Conservation (phyloP, 2,329 filamentous ascomycete species). For the Venturia pyrina region DNA sequence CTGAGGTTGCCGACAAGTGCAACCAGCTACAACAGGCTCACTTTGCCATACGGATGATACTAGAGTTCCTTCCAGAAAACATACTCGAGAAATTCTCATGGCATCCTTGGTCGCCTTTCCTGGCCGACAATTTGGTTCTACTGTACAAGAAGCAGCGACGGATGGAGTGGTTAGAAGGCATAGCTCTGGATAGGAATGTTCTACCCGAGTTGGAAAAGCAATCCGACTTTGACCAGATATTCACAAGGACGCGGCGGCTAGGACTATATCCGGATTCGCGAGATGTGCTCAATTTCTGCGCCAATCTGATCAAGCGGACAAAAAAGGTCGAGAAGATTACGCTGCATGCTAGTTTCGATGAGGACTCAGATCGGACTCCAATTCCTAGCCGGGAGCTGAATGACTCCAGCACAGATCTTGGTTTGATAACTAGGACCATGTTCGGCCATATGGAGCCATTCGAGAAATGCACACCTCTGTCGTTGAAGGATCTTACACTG, state of each 20-base stretch:
- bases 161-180: slow-evolving; percentile 39
- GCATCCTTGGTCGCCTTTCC: slow-evolving; percentile 40
- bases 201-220: slow-evolving; percentile 33
- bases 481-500: slow-evolving; percentile 33
- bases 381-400: slow-evolving; percentile 33
- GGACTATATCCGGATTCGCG: slow-evolving; percentile 38
- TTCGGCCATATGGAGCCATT: slow-evolving; percentile 39
- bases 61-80: slow-evolving; percentile 39
- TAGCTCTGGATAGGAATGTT: slow-evolving; percentile 33
- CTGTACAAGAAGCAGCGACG: slow-evolving; percentile 39
- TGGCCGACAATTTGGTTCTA: slow-evolving; percentile 36
- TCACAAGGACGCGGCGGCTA: slow-evolving; percentile 33
- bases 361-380: slow-evolving; percentile 21
- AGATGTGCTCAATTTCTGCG: slow-evolving; percentile 34
- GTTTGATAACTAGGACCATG: slow-evolving; percentile 35
- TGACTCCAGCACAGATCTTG: slow-evolving; percentile 36
- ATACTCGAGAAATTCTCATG: slow-evolving; percentile 40
- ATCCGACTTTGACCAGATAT: slow-evolving; percentile 29
- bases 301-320: slow-evolving; percentile 32
- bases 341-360: slow-evolving; percentile 36
- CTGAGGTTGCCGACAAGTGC: slow-evolving; percentile 33
- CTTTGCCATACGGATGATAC: slow-evolving; percentile 38
- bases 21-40: slow-evolving; percentile 36
- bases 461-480: slow-evolving; percentile 34
- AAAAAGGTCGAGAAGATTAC: slow-evolving; percentile 36